These are phyloP conservation scores for Fusarium mundagurra DNA, from an alignment of 2,329 filamentous ascomycete genomes.

Conservation along the genomic window DNA sequence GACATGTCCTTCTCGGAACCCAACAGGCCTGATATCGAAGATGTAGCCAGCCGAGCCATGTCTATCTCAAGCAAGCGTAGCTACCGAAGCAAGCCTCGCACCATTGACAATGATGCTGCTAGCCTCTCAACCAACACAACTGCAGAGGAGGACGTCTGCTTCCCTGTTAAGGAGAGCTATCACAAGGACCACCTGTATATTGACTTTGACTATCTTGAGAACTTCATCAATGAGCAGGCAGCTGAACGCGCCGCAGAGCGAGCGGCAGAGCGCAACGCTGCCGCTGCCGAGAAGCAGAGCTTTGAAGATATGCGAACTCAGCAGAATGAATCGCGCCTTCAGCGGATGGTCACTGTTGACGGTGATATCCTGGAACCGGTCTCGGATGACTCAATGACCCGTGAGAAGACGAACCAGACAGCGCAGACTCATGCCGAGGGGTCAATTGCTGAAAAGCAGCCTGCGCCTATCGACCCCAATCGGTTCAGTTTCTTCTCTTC, in stretches of 20 bases:
- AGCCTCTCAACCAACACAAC: conserved; percentile 73
- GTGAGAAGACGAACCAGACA: conserved; percentile 58
- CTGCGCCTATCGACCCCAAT: conserved; percentile 68
- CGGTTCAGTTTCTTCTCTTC: conserved; percentile 98
- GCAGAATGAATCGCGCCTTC: conserved; percentile 38
- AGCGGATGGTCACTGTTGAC: conserved; percentile 60
- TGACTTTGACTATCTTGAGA: conserved; percentile 93
- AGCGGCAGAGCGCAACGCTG: conserved; percentile 60
- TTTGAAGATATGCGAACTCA: conserved; percentile 49
- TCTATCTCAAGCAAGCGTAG: conserved; percentile 75
- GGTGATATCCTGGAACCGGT: conserved; percentile 67
- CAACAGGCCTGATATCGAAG: conserved; percentile 51
- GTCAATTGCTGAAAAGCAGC: conserved; percentile 50
- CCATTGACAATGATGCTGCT: conserved; percentile 69
- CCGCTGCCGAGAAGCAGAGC: conserved; percentile 45
- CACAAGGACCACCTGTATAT: conserved; percentile 80
- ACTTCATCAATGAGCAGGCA: conserved; percentile 76
- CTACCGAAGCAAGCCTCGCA: conserved; percentile 65
- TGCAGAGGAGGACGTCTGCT: conserved; percentile 89
- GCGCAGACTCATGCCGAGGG: conserved; percentile 38
- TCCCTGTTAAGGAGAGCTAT: conserved; percentile 76
- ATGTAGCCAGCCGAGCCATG: conserved; percentile 72
- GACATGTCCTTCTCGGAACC: conserved; percentile 67
- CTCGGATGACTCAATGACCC: conserved; percentile 54
- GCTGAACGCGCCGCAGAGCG: conserved; percentile 54